These are phyloP conservation scores for Albatrellus ellisii DNA, from an alignment of 768 basidiomycete species.

Conservation along the genomic window DNA sequence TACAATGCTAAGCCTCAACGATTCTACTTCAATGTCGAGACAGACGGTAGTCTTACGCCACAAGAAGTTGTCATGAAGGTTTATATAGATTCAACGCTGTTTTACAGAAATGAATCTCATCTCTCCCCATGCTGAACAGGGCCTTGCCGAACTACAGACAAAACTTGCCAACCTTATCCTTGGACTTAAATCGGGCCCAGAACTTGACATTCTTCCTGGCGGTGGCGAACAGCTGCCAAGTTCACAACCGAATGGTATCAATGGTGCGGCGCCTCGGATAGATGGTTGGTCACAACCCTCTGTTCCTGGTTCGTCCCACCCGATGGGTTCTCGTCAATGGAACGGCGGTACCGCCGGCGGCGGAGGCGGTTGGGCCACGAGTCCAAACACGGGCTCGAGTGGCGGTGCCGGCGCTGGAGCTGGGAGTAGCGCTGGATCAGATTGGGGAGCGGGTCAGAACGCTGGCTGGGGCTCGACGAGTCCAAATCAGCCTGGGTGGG, in stretches of 20 bases:
- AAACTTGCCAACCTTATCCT: conserved; percentile 73
- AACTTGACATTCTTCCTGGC: conserved; percentile 36
- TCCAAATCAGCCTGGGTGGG: conserved; percentile 21
- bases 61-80: conserved; percentile 86
- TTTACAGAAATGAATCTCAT: no score
- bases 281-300: conserved; percentile 2
- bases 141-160: conserved; percentile 63
- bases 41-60: conserved; percentile 78
- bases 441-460: conserved; percentile 23
- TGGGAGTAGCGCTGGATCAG: conserved; percentile 19
- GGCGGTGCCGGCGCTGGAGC: conserved; percentile 16
- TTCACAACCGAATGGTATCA: conserved; percentile 4
- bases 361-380: conserved; percentile 8
- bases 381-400: conserved; percentile 11
- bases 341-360: neutral
- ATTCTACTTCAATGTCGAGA: conserved; percentile 94
- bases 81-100: no score
- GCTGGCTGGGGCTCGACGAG: conserved; percentile 17
- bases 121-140: no score
- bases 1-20: conserved; percentile 77
- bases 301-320: conserved; percentile 11
- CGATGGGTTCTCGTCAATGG: neutral
- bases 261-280: conserved; percentile 8
- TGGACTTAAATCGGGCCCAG: conserved; percentile 39
- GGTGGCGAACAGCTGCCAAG: conserved; percentile 15